Conservation (phyloP, 163 green algal species). For the Chlorella variabilis region DNA sequence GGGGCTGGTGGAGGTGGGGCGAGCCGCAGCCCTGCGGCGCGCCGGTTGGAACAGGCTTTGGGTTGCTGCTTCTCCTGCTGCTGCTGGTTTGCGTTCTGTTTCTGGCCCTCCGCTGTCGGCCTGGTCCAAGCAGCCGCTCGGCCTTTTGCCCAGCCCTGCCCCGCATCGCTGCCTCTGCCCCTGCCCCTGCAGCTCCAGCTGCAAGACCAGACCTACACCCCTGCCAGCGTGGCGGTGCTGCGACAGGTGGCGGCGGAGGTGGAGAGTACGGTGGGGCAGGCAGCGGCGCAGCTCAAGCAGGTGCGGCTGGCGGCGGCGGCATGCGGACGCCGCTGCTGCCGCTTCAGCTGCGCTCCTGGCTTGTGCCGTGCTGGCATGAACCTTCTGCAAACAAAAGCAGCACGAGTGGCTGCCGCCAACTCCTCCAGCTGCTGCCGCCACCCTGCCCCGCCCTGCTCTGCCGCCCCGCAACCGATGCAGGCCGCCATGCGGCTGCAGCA, state of each 20-base stretch:
- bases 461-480: background rate
- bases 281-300: constrained; percentile 1
- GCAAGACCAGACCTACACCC: constrained; percentile 20
- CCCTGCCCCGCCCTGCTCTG: background rate
- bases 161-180: too few relatives aligned
- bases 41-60: too few relatives aligned
- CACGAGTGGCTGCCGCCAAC: too few relatives aligned
- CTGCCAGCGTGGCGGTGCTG: constrained; percentile 2
- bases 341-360: background rate
- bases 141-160: too few relatives aligned
- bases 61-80: background rate
- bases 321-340: background rate
- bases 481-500: constrained; percentile 7
- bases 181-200: constrained; percentile 22
- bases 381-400: too few relatives aligned
- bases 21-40: background rate
- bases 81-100: background rate
- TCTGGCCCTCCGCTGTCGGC: too few relatives aligned
- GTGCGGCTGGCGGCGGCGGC: background rate
- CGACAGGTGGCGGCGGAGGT: background rate
- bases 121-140: too few relatives aligned
- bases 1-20: constrained; percentile 21
- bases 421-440: too few relatives aligned
- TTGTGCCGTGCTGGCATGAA: too few relatives aligned
- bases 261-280: background rate